Conservation (phyloP, 2,329 filamentous ascomycete genomes). For the Fusarium sp. region DNA sequence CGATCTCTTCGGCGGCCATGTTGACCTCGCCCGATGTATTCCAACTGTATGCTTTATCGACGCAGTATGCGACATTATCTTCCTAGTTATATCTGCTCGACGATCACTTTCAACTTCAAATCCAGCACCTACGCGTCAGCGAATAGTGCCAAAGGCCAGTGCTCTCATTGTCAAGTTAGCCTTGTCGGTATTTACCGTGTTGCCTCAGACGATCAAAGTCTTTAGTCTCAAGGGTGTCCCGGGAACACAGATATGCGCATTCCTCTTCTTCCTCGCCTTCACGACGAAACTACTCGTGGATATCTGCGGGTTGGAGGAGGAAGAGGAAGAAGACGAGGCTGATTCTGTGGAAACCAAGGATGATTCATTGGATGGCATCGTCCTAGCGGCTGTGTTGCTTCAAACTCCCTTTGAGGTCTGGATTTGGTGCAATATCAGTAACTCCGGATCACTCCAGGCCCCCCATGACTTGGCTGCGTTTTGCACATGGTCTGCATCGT, state of each 20-base stretch:
- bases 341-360: rapidly evolving
- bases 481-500: rapidly evolving
- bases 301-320: slow-evolving; percentile 1
- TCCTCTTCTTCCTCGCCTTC: background rate
- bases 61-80: background rate
- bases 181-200: background rate
- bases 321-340: background rate
- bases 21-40: slow-evolving; percentile 10
- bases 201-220: background rate
- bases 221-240: slow-evolving; percentile 14
- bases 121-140: background rate
- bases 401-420: slow-evolving; percentile 7
- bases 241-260: slow-evolving; percentile 4
- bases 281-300: slow-evolving; percentile 11
- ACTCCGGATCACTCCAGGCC: background rate
- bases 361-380: rapidly evolving
- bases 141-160: background rate
- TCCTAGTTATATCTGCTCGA: background rate
- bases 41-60: slow-evolving; percentile 13
- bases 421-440: slow-evolving; percentile 17
- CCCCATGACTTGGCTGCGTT: rapidly evolving
- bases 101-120: rapidly evolving
- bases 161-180: background rate
- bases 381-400: rapidly evolving
- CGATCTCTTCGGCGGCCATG: slow-evolving; percentile 2